phyloP scores from a whole-genome alignment of 2,329 filamentous ascomycete species.

The Cladophialophora bantiana region DNA sequence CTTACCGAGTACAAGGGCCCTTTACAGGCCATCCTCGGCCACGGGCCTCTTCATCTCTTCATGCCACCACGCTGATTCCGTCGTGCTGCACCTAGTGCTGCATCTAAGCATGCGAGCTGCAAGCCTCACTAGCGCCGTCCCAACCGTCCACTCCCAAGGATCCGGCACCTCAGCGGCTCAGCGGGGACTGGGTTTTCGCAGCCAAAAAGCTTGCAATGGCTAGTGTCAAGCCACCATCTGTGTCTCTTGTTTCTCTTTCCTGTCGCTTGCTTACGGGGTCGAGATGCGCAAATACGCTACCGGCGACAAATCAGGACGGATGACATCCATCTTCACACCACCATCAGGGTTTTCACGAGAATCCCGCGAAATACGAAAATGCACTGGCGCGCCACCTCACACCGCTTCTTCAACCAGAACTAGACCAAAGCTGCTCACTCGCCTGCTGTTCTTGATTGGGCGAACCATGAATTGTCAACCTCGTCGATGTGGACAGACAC shows the following conservation, averaged over 20 bases:
- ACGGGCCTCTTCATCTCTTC: neutral
- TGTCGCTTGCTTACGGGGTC: neutral
- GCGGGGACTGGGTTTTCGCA: neutral
- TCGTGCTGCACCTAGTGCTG: slow-evolving; percentile 1
- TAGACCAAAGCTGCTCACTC: neutral
- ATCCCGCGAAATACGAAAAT: neutral
- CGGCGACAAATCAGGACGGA: slow-evolving; percentile 1
- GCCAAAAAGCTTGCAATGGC: neutral
- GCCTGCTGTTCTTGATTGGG: neutral
- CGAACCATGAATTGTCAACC: neutral
- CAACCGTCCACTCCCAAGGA: neutral
- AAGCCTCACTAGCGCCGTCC: neutral
- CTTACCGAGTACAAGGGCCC: neutral
- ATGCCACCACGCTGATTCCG: neutral
- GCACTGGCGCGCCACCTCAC: neutral
- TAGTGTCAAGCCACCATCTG: slow-evolving; percentile 1
- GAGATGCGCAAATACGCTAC: neutral
- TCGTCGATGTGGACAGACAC: neutral
- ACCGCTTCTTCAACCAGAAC: slow-evolving; percentile 5
- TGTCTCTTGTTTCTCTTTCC: neutral
- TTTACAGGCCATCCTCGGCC: neutral
- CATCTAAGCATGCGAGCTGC: neutral
- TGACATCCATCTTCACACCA: neutral
- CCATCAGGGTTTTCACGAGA: neutral
- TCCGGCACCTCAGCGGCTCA: neutral